Base-by-base conservation (phyloP, 169 alveolate genomes). In the Ichthyophthirius multifiliis region DNA sequence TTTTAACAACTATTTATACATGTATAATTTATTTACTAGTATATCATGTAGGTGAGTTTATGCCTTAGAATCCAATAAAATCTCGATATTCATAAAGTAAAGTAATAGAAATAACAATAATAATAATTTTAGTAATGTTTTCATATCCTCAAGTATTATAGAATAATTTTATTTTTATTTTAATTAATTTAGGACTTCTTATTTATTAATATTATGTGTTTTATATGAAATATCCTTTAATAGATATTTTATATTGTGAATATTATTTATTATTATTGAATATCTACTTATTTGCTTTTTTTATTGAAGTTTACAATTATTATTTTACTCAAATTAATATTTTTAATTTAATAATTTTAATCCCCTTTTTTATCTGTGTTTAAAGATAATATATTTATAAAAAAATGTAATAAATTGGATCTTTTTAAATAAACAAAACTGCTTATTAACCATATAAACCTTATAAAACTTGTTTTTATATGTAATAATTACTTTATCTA, bases 21-120 rank as follows among this genome's bases (percentile, higher is more conserved):
- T 39, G 4, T 55, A 55, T 55, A 27, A 27, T 27, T 55, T 55
- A 6, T 34, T 55, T 55, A 55, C 31, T 55, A n/a, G 71, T 55
- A 20, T 55, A 55, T 55, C 23, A 55, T 55, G 31, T 39, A 10
- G 71, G 43, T 55, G 31, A 39, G 13, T 55, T 55, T 55, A 55
- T 55, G 71, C 71, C 71, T 20, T 5, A 34, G 9, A 55, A 55
- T 55, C 71, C 71, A 10, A 55, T 55, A n/a, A 55, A 55, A 55
- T 27, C 71, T 16, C 71, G 71, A 4, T 55, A 55, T 55, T 55
- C 71, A 20, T 27, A 55, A 6, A 55, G 31, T 27, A 55, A 55
- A 27, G 23, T 55, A 34, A 55, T 55, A 20, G 71, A 55, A 27
- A 55, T 55, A 16, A 27, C 31, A 27, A 13, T 55, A 55, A 39